These are phyloP conservation scores for Hypholoma sublateritium DNA, from an alignment of 768 basidiomycete genomes.

Conservation along the genomic window DNA sequence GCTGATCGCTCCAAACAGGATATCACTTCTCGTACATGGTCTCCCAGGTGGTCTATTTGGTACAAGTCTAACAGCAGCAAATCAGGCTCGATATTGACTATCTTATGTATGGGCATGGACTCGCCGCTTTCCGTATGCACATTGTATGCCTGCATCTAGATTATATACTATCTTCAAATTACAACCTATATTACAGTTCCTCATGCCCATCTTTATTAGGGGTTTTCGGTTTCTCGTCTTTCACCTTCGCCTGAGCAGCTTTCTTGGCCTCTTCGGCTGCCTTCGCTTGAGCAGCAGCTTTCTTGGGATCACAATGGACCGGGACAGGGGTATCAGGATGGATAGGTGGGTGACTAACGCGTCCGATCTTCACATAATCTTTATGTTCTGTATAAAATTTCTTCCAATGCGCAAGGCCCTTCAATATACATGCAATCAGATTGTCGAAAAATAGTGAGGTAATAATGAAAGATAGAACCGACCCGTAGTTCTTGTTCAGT, in stretches of 20 bases:
- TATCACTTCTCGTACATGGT: background rate
- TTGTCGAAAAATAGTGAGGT: background rate
- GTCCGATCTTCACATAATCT: conserved; percentile 76
- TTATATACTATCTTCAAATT: conserved; percentile 5
- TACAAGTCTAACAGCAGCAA: background rate
- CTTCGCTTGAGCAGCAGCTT: conserved; percentile 34
- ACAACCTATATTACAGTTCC: conserved; percentile 29
- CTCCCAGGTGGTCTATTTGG: background rate
- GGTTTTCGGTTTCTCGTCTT: conserved; percentile 18
- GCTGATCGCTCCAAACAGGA: too few species aligned
- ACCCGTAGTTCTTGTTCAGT: conserved; percentile 70
- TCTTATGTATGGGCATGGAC: background rate
- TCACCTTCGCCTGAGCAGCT: conserved; percentile 18
- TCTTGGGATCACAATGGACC: conserved; percentile 70
- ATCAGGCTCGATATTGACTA: background rate
- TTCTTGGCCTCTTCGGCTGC: conserved; percentile 27
- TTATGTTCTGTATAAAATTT: conserved; percentile 83
- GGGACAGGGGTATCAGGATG: conserved; percentile 76
- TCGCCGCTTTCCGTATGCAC: background rate
- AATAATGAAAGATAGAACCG: conserved; percentile 23
- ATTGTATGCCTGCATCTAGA: background rate
- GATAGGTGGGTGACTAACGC: conserved; percentile 72
- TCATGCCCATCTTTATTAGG: conserved; percentile 25
- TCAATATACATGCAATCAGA: conserved; percentile 5
- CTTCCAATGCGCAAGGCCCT: conserved; percentile 90